Base-by-base conservation (phyloP, 148 eudicot species). In the Rhododendron molle region DNA sequence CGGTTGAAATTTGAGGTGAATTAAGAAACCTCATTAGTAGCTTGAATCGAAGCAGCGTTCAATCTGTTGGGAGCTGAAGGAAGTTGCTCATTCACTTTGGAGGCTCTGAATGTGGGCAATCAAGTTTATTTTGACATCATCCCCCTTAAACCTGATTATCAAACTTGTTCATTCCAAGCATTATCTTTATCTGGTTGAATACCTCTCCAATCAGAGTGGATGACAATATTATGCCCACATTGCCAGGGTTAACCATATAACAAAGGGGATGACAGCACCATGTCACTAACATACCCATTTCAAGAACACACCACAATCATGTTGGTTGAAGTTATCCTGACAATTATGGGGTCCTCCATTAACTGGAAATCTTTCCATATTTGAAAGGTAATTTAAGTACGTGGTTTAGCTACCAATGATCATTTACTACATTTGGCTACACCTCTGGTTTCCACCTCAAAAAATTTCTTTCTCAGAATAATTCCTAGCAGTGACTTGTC, bases 401-500 rank as follows among this genome's bases (percentile, higher is more conserved):
- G 11, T 40, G 38, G 62, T 43, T 4, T 78, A 44, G 15, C 47
- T n/a, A n/a, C 32, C 54, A n/a, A 23, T 11, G 54, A 46, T 7
- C 7, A 7, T n/a, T 76, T 20, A 44, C 46, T 21, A 43, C 46
- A 21, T 15, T 76, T 76, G 38, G 78, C 0, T 34, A 30, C 77
- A 9, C 40, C 28, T 40, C 28, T 40, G n/a, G 21, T 76, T 76
- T 76, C 49, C 12, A 76, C 47, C n/a, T 38, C 46, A 15, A 23
- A 7, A n/a, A 10, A 43, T 46, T 79, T 52, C 49, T 83, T 86
- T 80, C 82, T 80, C 93, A 94, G 95, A 92, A 83, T 92, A 95
- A 60, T 94, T 88, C 85, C 90, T 92, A 84, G 96, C 96, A 83
- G 94, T 95, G 47, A 93, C 94, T 73, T 92, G 94, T 54, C 93